A percentile compares a stretch with the other conserved stretches of the same genome.
Conservation (phyloP, 768 basidiomycete species). For the Hydnum rufescens region DNA sequence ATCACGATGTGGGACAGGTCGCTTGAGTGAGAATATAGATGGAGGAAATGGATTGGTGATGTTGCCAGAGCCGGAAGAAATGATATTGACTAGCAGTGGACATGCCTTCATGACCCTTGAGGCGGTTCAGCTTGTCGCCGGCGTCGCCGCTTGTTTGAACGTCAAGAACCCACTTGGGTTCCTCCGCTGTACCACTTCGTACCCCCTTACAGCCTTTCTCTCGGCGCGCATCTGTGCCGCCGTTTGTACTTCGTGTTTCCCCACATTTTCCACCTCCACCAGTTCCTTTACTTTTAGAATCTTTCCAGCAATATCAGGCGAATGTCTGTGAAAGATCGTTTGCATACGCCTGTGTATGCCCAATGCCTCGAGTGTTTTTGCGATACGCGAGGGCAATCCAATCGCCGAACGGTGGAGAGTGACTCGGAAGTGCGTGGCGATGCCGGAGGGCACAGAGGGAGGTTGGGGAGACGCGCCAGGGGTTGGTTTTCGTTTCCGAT, state of each 20-base stretch:
- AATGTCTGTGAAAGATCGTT: conserved; percentile 63
- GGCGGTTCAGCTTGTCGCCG: no score
- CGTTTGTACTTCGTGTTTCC: conserved; percentile 42
- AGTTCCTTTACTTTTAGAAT: conserved; percentile 80
- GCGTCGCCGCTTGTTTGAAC: no score
- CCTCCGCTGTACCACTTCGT: conserved; percentile 24
- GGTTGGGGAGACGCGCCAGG: neutral
- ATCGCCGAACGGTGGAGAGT: conserved; percentile 78
- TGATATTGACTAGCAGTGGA: no score
- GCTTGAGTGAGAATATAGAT: no score
- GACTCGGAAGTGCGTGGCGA: conserved; percentile 62
- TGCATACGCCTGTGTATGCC: conserved; percentile 70
- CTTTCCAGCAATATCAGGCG: conserved; percentile 60
- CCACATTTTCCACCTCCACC: conserved; percentile 73
- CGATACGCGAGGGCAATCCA: conserved; percentile 48
- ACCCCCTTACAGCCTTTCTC: conserved; percentile 48
- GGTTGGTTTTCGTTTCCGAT: neutral
- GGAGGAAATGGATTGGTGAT: no score
- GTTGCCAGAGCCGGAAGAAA: no score
- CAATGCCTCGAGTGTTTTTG: conserved; percentile 59
- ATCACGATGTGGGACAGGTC: no score
- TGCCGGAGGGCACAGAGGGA: neutral
- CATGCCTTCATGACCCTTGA: no score
- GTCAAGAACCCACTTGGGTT: no score
- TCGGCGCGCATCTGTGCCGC: conserved; percentile 47